Evolutionary conservation across 2,329 filamentous ascomycete genomes (phyloP), one percentile per base, ranked within the genome.

Genomic region (Fusarium mundagurra): DNA sequence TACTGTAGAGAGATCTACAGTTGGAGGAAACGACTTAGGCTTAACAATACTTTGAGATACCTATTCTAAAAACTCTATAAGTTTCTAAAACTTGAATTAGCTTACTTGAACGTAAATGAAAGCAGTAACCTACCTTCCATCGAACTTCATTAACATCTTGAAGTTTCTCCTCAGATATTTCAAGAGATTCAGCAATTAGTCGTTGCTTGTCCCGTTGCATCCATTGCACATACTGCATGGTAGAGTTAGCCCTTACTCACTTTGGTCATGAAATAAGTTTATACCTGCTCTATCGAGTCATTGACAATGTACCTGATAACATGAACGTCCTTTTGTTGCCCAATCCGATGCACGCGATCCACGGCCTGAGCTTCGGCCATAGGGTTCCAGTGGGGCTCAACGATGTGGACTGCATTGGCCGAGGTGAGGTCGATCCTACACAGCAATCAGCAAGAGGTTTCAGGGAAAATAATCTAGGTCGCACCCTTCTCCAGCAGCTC

Each of bases 401-500:
- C 12, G 50, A 54, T 29, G 1, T 54, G 50, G n/a, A 38, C 33
- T 16, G 6, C 5, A 27, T 8, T 54, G 11, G 50, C 34, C 4
- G 50, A 14, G n/a, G 50, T 54, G 33, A 53, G 50, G 34, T 53
- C 50, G 24, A 53, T 53, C n/a, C 50, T 53, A 53, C 24, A 27
- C 8, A 27, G 8, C 8, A 5, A 20, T 53, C 13, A 53, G 50
- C 5, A 53, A 38, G 48, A 6, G 31, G n/a, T 20, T 27, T 10
- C 16, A 14, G 8, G 24, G n/a, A 16, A 38, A 34, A 10, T 5
- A 20, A 27, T 27, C 11, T 22, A 36, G 18, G 22, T 20, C n/a
- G 33, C 17, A 64, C 61, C 61, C 43, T 57, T 64, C 61, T 8
- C 61, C 51, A 20, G 39, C 61, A n/a, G 41, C 44, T 39, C 61